Evolutionary conservation across 176 grass and related monocot genomes (phyloP).

Genomic region (Oryza rufipogon): DNA sequence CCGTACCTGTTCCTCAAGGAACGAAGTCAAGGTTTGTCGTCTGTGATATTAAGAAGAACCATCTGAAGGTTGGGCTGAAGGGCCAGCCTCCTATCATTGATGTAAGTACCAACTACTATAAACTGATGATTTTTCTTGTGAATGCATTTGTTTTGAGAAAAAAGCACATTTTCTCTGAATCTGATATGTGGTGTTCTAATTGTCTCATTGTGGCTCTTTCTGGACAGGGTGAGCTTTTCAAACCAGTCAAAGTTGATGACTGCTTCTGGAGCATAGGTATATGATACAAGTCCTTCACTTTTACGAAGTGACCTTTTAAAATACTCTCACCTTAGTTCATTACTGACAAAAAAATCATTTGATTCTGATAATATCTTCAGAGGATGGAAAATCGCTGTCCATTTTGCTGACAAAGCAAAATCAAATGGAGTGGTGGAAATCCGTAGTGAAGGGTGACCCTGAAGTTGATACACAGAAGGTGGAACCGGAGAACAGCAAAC

Average conservation of each 20-base stretch:
- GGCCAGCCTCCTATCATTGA: constrained; percentile 86
- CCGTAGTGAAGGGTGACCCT: constrained; percentile 81
- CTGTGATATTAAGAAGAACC: constrained; percentile 87
- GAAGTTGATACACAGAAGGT: constrained; percentile 89
- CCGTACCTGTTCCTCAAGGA: constrained; percentile 76
- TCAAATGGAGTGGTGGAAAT: constrained; percentile 99
- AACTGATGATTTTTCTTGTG: neutral
- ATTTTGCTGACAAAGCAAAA: constrained; percentile 92
- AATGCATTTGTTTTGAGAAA: neutral
- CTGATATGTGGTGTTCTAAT: constrained; percentile 10
- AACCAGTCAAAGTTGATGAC: constrained; percentile 81
- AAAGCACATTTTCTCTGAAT: neutral
- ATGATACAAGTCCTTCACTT: neutral
- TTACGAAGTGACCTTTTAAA: neutral
- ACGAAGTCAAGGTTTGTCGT: constrained; percentile 90
- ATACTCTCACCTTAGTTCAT: neutral
- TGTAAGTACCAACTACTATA: constrained; percentile 52
- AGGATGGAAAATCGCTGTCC: constrained; percentile 84
- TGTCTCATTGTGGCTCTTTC: neutral
- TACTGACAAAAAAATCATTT: neutral
- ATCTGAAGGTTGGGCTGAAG: constrained; percentile 87
- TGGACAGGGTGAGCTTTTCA: constrained; percentile 78
- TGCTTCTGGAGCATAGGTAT: constrained; percentile 98
- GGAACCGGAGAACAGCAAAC: constrained; percentile 85
- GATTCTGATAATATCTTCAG: constrained; percentile 31